Evolutionary conservation across 768 basidiomycete species (phyloP).

Genomic region (Tremella yokohamensis): DNA sequence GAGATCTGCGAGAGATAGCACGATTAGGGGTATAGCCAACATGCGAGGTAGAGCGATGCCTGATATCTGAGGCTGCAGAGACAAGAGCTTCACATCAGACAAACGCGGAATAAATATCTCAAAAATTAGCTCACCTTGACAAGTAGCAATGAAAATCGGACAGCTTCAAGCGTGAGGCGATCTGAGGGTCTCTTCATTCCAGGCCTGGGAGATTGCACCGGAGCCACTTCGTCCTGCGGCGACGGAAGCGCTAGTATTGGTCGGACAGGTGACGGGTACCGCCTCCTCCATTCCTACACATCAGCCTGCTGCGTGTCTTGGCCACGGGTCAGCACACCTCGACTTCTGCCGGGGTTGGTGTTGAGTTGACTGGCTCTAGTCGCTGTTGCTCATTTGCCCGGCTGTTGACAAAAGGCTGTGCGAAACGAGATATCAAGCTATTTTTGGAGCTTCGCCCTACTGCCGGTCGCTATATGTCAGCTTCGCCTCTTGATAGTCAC

Average conservation of each 20-base stretch:
- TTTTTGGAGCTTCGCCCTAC: neutral
- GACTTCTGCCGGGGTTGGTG: neutral
- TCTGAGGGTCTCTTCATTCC: too few relatives aligned
- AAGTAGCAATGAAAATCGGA: neutral
- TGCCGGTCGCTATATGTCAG: neutral
- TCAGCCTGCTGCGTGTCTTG: neutral
- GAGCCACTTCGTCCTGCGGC: conserved; percentile 9
- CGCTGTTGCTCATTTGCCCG: neutral
- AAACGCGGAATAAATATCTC: neutral
- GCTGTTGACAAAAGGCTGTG: neutral
- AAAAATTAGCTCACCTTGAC: conserved; percentile 15
- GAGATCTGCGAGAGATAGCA: neutral
- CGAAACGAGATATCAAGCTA: neutral
- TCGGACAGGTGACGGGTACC: conserved; percentile 15
- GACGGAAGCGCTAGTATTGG: conserved; percentile 21
- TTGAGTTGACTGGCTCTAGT: neutral
- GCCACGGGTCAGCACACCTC: neutral
- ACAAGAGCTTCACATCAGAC: conserved; percentile 10
- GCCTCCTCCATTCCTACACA: neutral
- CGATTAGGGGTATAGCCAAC: neutral
- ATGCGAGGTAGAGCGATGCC: conserved; percentile 1
- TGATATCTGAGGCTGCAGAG: conserved; percentile 16
- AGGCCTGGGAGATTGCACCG: too few relatives aligned
- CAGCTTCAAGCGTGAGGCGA: neutral
- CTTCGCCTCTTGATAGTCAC: neutral